Conservation (phyloP, 768 basidiomycete genomes). For the Leccinellum albellum region DNA sequence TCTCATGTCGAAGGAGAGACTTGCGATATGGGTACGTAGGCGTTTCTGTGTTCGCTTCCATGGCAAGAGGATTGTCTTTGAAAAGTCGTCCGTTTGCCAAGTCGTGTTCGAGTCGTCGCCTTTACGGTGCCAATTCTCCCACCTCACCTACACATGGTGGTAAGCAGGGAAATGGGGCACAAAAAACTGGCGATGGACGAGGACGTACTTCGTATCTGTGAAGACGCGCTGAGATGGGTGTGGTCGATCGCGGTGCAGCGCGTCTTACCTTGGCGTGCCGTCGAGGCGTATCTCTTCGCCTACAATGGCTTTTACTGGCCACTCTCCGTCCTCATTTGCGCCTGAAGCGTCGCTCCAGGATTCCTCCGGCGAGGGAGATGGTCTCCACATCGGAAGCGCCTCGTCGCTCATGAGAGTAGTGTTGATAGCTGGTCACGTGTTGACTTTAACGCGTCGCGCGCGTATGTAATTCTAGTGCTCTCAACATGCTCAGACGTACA, state of each 20-base stretch:
- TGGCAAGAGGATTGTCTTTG: slow-evolving; percentile 16
- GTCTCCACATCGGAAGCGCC: slow-evolving; percentile 20
- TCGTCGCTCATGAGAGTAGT: neutral
- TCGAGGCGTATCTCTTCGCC: slow-evolving; percentile 32
- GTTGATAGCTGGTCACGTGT: slow-evolving; percentile 23
- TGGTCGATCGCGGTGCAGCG: neutral
- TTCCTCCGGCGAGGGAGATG: slow-evolving; percentile 29
- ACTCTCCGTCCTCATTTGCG: slow-evolving; percentile 29
- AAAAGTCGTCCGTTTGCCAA: slow-evolving; percentile 38
- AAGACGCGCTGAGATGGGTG: slow-evolving; percentile 4
- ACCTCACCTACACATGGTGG: slow-evolving; percentile 40
- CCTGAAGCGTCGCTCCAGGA: slow-evolving; percentile 32
- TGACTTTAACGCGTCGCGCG: slow-evolving; percentile 13
- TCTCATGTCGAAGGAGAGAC: slow-evolving; percentile 35
- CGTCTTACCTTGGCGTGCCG: slow-evolving; percentile 24
- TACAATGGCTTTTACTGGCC: slow-evolving; percentile 28
- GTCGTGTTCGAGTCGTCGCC: slow-evolving; percentile 56
- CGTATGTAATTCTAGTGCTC: neutral
- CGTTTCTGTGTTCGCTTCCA: slow-evolving; percentile 36
- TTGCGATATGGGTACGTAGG: slow-evolving; percentile 29
- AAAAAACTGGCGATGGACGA: neutral
- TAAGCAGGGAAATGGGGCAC: neutral
- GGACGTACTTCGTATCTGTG: slow-evolving; percentile 31
- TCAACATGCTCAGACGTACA: slow-evolving; percentile 60
- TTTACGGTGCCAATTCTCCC: slow-evolving; percentile 48